Base-by-base conservation (phyloP, 2,329 filamentous ascomycete genomes). In the Aspergillus eucalypticola region DNA sequence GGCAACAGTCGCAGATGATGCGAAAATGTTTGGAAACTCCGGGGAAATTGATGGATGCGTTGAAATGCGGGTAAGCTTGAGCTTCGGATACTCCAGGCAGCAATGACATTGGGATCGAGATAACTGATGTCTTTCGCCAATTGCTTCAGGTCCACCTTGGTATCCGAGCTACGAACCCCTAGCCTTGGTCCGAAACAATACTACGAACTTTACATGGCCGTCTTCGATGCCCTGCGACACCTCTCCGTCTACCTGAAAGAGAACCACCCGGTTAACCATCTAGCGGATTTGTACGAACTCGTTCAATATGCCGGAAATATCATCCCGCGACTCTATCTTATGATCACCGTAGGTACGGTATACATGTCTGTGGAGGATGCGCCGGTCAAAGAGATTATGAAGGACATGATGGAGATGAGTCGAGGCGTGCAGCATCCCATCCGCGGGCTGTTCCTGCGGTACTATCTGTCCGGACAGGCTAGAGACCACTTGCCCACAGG, bases 361-460 rank as follows among this genome's bases (percentile, higher is more conserved):
- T 99, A 99, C 82, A 99, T 99, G 95, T 89, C 91, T 25, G 96
- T 99, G 73, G 90, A 95, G 71, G 95, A 98, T 83, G 95, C 96
- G 60, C 95, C 95, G 0, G 95, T 99, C 68, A 99, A 99, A 80
- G 95, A 99, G 82, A 92, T 99, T 64, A 99, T 99, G 95, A 99
- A 99, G 80, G 95, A 99, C 77, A 99, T 99, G 95, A 99, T 99
- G 95, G 95, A 99, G 78, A 99, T 99, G 95, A 98, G 92, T 78
- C 87, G 95, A 64, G 95, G 95, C 59, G 93, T 99, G 21, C 95
- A 99, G 73, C 95, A 99, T 77, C 95, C 95, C 15, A 93, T 97
- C 64, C 91, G 95, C 60, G 95, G 95, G 17, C 83, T 99, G 58
- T 99, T 99, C 75, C 80, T 99, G 71, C 88, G 95, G 73, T 99